Evolutionary conservation across 176 grass and related monocot genomes (phyloP).

Genomic region (Aegilops sharonensis): DNA sequence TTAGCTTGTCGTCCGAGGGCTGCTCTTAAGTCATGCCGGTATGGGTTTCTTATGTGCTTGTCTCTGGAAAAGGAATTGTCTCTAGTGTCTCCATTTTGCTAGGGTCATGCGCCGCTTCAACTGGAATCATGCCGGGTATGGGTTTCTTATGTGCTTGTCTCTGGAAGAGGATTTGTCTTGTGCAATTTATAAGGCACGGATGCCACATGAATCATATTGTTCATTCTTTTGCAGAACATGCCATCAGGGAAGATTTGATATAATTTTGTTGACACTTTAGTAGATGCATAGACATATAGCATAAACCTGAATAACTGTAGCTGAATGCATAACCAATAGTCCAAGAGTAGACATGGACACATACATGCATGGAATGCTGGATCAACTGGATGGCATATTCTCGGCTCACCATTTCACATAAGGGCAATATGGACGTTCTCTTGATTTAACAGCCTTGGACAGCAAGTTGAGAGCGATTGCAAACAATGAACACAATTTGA

Average conservation of each 20-base stretch:
- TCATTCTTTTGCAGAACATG: background rate
- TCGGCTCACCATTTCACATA: background rate
- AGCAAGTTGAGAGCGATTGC: background rate
- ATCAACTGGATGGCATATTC: conserved; percentile 3
- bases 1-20: background rate
- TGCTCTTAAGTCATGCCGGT: background rate
- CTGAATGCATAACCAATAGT: background rate
- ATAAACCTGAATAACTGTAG: background rate
- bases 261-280: background rate
- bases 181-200: background rate
- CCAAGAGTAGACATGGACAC: background rate
- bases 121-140: background rate
- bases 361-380: background rate
- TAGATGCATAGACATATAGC: conserved; percentile 6
- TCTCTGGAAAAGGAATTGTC: background rate
- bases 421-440: background rate
- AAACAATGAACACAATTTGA: background rate
- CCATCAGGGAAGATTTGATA: background rate
- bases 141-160: background rate
- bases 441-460: background rate
- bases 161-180: background rate
- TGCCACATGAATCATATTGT: background rate
- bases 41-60: background rate
- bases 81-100: background rate
- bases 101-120: background rate